Base-by-base conservation (phyloP, 2,329 filamentous ascomycete genomes). In the Penicillium brasilianum region DNA sequence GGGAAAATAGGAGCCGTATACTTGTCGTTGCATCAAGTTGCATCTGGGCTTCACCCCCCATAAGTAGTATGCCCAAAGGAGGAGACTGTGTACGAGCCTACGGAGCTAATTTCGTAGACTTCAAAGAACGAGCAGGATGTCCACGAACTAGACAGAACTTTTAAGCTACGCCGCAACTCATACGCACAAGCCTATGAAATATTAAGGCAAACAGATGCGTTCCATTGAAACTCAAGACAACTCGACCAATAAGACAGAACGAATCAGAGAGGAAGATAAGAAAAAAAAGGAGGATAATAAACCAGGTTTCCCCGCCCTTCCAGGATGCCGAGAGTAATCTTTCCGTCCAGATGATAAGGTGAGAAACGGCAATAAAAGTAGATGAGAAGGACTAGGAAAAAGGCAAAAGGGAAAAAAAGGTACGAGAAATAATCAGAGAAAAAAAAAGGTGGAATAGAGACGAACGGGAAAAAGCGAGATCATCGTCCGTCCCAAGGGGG, bases 311-410 rank as follows among this genome's bases (percentile, higher is more conserved):
- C 64, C 58, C 55, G 56, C 64, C 60, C 61, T 66, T 60, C 59
- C 62, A 64, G 59, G 57, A 69, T 70, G 65, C 63, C 63, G 63
- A 62, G 59, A 63, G 55, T 62, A 64, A 63, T 66, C 55, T 64
- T 67, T 66, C 68, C 65, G 46, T 66, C 60, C 66, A 69, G 60
- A 69, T 67, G 66, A 57, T 69, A 66, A 66, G 62, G 62, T 63
- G 30, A 43, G 41, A 65, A 59, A 57, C 56, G 60, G 25, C 49
- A 59, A 30, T 28, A 63, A 63, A 50, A 57, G 54, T 49, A 56
- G 60, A 62, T 63, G 54, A 43, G 18, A 54, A 48, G 54, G 52
- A 54, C 60, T 58, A 51, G 61, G 37, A 58, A 69, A 67, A 67
- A 56, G 57, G 58, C 48, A 66, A 59, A 39, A 56, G 43, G 37